These are phyloP conservation scores for Mycena alexandri DNA, from an alignment of 768 basidiomycete species.

Conservation along the genomic window DNA sequence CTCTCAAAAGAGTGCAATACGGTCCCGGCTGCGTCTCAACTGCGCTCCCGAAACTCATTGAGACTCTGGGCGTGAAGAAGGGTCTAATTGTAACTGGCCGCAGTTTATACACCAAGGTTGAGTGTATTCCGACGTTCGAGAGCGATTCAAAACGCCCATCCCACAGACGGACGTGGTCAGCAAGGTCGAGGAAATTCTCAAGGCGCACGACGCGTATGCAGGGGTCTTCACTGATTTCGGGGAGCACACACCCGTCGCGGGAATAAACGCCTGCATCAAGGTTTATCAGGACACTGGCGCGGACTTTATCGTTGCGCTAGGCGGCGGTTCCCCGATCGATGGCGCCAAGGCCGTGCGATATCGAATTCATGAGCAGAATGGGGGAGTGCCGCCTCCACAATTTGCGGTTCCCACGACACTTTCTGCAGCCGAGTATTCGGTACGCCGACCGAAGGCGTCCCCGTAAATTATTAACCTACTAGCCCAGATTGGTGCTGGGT, in stretches of 20 bases:
- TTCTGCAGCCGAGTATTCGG: slow-evolving; percentile 82
- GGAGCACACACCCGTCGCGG: slow-evolving; percentile 77
- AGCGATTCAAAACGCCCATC: slow-evolving; percentile 1
- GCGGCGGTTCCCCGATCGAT: slow-evolving; percentile 87
- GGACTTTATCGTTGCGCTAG: slow-evolving; percentile 79
- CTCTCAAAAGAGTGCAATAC: slow-evolving; percentile 77
- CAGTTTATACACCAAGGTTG: slow-evolving; percentile 74
- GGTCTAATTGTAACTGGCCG: slow-evolving; percentile 81
- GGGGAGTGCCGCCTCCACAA: slow-evolving; percentile 65
- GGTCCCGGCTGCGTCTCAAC: slow-evolving; percentile 76
- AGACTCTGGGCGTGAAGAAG: slow-evolving; percentile 67
- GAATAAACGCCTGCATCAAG: slow-evolving; percentile 69
- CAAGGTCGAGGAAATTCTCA: slow-evolving; percentile 68
- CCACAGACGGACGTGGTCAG: slow-evolving; percentile 71
- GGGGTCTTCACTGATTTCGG: slow-evolving; percentile 81
- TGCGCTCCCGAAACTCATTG: slow-evolving; percentile 73
- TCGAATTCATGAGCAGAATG: slow-evolving; percentile 68
- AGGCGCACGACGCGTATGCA: slow-evolving; percentile 68
- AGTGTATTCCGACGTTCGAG: slow-evolving; percentile 11
- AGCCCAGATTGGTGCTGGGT: slow-evolving; percentile 73
- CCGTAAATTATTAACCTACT: neutral
- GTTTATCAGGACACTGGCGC: slow-evolving; percentile 68
- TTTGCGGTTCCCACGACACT: slow-evolving; percentile 88
- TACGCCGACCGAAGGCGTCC: slow-evolving; percentile 43
- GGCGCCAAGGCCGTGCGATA: slow-evolving; percentile 81